phyloP scores from a whole-genome alignment of 1,284 basidiomycete genomes.

The Cutaneotrichosporon sp. region DNA sequence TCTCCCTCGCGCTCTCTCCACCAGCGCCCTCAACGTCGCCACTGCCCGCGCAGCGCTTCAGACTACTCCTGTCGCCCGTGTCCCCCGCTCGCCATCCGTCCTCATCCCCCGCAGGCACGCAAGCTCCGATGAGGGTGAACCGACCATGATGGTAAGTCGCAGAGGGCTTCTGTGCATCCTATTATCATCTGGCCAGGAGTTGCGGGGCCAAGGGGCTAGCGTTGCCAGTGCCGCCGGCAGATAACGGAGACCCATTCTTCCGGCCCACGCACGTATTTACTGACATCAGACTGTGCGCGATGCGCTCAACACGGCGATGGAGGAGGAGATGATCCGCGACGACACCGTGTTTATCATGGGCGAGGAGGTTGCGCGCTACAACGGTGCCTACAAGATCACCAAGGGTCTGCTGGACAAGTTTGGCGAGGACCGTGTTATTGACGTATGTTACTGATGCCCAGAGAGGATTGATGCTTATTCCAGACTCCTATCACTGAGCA shows the following conservation, averaged over 20 bases:
- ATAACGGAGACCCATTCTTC: background rate
- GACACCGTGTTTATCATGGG: conserved; percentile 93
- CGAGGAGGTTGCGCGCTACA: conserved; percentile 98
- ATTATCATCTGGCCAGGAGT: too few species aligned
- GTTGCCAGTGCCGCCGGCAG: conserved; percentile 13
- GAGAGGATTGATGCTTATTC: too few species aligned
- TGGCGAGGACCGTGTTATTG: conserved; percentile 96
- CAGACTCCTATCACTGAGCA: conserved; percentile 92
- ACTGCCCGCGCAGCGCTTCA: conserved; percentile 33
- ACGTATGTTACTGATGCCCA: too few species aligned
- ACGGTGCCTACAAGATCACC: conserved; percentile 99
- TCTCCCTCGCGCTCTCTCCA: conserved; percentile 38
- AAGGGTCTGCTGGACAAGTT: conserved; percentile 99
- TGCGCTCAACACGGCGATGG: conserved; percentile 95
- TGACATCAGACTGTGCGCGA: conserved; percentile 89
- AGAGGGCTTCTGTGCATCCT: too few species aligned
- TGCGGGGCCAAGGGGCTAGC: too few species aligned
- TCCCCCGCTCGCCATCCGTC: conserved; percentile 29
- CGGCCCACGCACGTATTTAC: background rate
- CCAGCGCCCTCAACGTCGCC: conserved; percentile 37
- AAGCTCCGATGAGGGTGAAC: conserved; percentile 35
- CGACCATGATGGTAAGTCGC: conserved; percentile 36
- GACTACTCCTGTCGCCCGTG: conserved; percentile 39
- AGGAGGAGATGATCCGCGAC: conserved; percentile 98
- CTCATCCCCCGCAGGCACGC: conserved; percentile 35